phyloP scores from a whole-genome alignment of 441 rosid species.

The Biscutella laevigata region DNA sequence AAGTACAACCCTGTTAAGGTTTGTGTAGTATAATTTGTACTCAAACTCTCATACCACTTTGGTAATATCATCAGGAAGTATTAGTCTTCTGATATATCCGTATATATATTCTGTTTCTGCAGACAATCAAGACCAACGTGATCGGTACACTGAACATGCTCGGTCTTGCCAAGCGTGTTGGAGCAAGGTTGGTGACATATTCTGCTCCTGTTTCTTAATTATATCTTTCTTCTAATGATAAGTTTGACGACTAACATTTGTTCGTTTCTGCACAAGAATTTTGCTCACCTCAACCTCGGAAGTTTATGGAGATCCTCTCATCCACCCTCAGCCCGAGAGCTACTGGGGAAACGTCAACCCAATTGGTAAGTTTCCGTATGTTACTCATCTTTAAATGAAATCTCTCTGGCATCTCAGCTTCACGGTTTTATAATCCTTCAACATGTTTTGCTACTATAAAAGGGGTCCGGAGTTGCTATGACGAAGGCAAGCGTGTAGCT shows the following conservation, averaged over 20 bases:
- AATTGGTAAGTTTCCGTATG: conserved; percentile 33
- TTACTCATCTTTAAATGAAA: background rate
- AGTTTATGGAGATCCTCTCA: conserved; percentile 72
- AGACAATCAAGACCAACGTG: conserved; percentile 77
- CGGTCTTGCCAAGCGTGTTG: conserved; percentile 78
- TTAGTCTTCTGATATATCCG: conserved; percentile 4
- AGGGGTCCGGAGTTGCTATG: conserved; percentile 68
- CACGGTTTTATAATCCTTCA: background rate
- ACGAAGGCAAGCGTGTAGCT: conserved; percentile 77
- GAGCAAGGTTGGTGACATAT: conserved; percentile 49
- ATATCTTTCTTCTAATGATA: background rate
- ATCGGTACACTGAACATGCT: conserved; percentile 76
- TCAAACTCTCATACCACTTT: background rate
- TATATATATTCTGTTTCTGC: conserved; percentile 16
- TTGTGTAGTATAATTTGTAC: background rate
- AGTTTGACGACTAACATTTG: conserved; percentile 5
- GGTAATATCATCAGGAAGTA: background rate
- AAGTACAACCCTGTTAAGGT: conserved; percentile 79
- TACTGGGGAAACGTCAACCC: conserved; percentile 82
- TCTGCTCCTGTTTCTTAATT: background rate
- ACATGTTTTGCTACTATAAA: conserved; percentile 9
- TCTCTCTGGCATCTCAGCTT: background rate
- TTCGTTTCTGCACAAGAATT: conserved; percentile 35
- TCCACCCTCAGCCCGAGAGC: conserved; percentile 61
- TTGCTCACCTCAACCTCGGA: conserved; percentile 74